Evolutionary conservation across 768 basidiomycete species (phyloP).

Genomic region (Rhodotorula toruloides): DNA sequence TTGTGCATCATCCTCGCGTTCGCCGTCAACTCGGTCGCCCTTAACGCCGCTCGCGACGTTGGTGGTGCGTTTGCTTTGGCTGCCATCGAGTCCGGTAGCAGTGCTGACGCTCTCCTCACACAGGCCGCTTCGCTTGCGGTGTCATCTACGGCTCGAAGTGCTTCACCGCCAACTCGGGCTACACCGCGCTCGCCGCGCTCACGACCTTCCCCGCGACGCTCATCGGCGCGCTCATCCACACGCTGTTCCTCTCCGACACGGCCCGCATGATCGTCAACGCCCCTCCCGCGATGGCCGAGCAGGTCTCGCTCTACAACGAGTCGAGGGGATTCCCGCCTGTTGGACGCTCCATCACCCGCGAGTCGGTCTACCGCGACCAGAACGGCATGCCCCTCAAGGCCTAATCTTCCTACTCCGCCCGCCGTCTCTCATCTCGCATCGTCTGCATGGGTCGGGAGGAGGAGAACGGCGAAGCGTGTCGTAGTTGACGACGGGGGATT

Average conservation of each 20-base stretch:
- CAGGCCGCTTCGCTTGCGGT: conserved; percentile 2
- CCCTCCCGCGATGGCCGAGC: conserved; percentile 13
- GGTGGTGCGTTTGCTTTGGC: conserved; percentile 25
- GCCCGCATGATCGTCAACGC: conserved; percentile 3
- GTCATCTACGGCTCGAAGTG: conserved; percentile 17
- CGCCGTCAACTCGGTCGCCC: conserved; percentile 20
- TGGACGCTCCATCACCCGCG: conserved; percentile 17
- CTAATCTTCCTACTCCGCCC: no score
- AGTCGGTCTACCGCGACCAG: conserved; percentile 23
- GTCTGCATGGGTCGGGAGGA: no score
- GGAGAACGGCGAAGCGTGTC: no score
- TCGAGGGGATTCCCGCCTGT: conserved; percentile 15
- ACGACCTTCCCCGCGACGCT: conserved; percentile 30
- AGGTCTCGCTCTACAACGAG: conserved; percentile 23
- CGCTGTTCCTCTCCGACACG: conserved; percentile 26
- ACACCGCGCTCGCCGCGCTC: conserved; percentile 32
- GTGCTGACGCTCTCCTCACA: background rate
- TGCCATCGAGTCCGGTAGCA: conserved; percentile 10
- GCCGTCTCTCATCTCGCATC: no score
- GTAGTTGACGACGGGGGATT: no score
- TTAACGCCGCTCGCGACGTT: conserved; percentile 38
- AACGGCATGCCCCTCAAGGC: background rate
- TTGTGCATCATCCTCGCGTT: conserved; percentile 30
- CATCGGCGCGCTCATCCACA: conserved; percentile 30
- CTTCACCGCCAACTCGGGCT: conserved; percentile 11